Evolutionary conservation across 2,329 filamentous ascomycete species (phyloP).

Genomic region (Epichloe glyceriae): DNA sequence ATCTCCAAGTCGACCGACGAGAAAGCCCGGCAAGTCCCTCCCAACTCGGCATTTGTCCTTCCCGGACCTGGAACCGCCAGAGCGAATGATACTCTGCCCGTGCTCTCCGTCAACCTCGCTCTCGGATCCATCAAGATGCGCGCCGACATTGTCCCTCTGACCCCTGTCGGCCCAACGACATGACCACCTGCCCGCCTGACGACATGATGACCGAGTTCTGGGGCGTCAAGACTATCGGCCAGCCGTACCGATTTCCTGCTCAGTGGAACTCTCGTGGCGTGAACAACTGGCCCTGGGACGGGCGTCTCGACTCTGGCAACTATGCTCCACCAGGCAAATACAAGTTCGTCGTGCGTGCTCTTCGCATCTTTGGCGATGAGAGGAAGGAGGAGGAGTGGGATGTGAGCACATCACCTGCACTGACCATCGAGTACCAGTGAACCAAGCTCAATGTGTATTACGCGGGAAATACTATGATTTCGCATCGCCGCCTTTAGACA

Average conservation of each 20-base stretch:
- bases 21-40: slow-evolving; percentile 12
- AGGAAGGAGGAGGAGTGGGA: slow-evolving; percentile 34
- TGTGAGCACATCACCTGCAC: slow-evolving; percentile 24
- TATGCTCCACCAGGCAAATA: slow-evolving; percentile 38
- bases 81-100: slow-evolving; percentile 22
- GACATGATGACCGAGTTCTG: slow-evolving; percentile 18
- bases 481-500: too few species aligned
- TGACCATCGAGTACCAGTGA: slow-evolving; percentile 30
- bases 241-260: slow-evolving; percentile 28
- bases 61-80: slow-evolving; percentile 26
- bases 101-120: slow-evolving; percentile 26
- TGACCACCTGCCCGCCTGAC: slow-evolving; percentile 16
- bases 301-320: slow-evolving; percentile 30
- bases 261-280: slow-evolving; percentile 17
- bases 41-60: slow-evolving; percentile 28
- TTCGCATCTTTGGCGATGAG: slow-evolving; percentile 38
- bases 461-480: too few species aligned
- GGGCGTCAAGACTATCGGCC: slow-evolving; percentile 29
- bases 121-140: slow-evolving; percentile 33
- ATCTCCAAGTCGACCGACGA: slow-evolving; percentile 22
- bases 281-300: slow-evolving; percentile 27
- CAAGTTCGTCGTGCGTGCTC: slow-evolving; percentile 33
- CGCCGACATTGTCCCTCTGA: slow-evolving; percentile 30
- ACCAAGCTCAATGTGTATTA: too few species aligned
- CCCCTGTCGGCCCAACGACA: slow-evolving; percentile 6